A percentile compares a stretch with the other conserved stretches of the same genome.
Evolutionary conservation across 2,329 filamentous ascomycete species (phyloP).

Genomic region (Aureobasidium sp.): DNA sequence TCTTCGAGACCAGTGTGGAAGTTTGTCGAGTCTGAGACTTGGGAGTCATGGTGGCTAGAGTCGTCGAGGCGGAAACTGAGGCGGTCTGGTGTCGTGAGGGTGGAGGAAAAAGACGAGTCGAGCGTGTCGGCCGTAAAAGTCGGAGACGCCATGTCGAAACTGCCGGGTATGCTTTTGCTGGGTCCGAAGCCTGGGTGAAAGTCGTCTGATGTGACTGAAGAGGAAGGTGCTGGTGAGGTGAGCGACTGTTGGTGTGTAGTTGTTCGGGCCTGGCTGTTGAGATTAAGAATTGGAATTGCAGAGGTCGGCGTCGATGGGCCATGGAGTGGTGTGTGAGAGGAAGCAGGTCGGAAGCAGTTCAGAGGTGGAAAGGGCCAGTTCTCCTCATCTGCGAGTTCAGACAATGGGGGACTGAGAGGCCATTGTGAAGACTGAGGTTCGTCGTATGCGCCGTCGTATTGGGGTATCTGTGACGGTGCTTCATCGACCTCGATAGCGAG

Average conservation of each 20-base stretch:
- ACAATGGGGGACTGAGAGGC: not conserved
- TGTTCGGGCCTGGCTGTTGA: not conserved
- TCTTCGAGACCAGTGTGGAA: constrained; percentile 3
- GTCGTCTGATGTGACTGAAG: constrained; percentile 2
- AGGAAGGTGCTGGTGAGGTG: not conserved
- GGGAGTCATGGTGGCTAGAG: not conserved
- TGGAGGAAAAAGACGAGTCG: constrained; percentile 17
- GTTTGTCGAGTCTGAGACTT: not conserved
- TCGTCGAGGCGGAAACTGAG: not conserved
- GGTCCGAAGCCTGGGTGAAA: constrained; percentile 1
- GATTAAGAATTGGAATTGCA: not conserved
- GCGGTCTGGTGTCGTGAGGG: not conserved
- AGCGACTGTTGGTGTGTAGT: not conserved
- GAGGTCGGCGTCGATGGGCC: not conserved
- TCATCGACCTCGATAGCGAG: not conserved
- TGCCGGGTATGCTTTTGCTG: constrained; percentile 1
- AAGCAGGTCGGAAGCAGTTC: not conserved
- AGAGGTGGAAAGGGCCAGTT: not conserved
- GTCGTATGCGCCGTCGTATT: not conserved
- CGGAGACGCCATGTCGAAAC: constrained; percentile 25
- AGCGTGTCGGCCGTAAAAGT: constrained; percentile 29
- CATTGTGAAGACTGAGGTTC: not conserved
- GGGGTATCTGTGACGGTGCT: not conserved
- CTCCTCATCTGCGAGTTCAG: not conserved
- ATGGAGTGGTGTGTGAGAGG: not conserved